Evolutionary conservation across 805 yeast species (phyloP).

Genomic region (Kodamaea restingae): DNA sequence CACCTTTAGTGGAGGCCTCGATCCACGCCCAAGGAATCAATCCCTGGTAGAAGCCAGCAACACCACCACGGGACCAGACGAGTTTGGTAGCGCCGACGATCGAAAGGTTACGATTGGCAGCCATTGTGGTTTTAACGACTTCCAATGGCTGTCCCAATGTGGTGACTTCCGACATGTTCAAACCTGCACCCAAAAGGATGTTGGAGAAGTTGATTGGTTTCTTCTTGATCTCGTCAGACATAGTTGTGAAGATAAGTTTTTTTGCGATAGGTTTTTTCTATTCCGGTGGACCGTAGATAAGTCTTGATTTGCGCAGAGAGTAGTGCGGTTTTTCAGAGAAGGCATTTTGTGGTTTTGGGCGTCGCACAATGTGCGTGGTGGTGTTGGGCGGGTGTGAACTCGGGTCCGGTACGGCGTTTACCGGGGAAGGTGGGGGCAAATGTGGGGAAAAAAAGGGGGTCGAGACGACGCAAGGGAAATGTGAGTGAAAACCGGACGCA

Average conservation of each 20-base stretch:
- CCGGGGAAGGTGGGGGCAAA: too few relatives aligned
- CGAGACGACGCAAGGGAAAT: too few relatives aligned
- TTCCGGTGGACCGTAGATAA: background rate
- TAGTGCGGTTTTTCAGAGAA: too few relatives aligned
- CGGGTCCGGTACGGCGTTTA: too few relatives aligned
- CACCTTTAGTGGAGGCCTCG: constrained; percentile 99
- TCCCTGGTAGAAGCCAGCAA: constrained; percentile 92
- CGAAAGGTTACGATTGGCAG: constrained; percentile 80
- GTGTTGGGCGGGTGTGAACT: too few relatives aligned
- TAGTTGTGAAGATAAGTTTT: background rate
- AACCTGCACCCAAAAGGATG: constrained; percentile 89
- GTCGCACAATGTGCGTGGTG: too few relatives aligned
- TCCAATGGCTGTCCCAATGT: constrained; percentile 96
- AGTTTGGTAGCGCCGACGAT: constrained; percentile 63
- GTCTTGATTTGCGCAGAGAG: too few relatives aligned
- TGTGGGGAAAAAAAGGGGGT: too few relatives aligned
- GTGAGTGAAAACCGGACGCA: too few relatives aligned
- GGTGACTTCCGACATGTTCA: constrained; percentile 88
- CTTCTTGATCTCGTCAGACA: constrained; percentile 49
- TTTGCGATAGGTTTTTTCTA: background rate
- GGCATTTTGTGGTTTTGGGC: too few relatives aligned
- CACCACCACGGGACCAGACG: constrained; percentile 93
- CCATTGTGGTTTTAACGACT: constrained; percentile 96
- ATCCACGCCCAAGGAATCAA: constrained; percentile 99
- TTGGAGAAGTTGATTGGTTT: constrained; percentile 87